A percentile compares a stretch with the other conserved stretches of the same genome.
Evolutionary conservation across 108 stramenopile genomes (phyloP).

Genomic region (Parietichytrium sp.): DNA sequence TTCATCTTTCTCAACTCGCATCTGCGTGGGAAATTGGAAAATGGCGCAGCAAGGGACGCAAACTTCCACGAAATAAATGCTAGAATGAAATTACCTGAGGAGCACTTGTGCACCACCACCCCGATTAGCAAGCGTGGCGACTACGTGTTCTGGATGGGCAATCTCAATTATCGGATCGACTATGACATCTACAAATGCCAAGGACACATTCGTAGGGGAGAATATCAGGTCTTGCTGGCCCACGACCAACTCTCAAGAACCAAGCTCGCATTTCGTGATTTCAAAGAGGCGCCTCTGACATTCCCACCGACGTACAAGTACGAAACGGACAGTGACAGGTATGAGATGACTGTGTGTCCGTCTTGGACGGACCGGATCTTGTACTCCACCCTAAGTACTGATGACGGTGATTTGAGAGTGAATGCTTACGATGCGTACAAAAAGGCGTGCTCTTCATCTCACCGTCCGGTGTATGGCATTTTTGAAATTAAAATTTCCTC

Average conservation of each 20-base stretch:
- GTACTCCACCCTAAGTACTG: no score
- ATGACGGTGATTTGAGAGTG: no score
- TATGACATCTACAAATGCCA: not conserved
- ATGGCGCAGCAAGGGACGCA: not conserved
- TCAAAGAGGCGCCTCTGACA: not conserved
- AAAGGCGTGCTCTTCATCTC: not conserved
- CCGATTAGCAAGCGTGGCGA: slow-evolving; percentile 9
- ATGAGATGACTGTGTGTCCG: not conserved
- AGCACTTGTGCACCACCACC: not conserved
- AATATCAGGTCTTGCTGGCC: not conserved
- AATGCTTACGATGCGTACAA: not conserved
- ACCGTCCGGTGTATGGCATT: not conserved
- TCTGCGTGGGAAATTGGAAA: not conserved
- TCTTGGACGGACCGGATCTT: not conserved
- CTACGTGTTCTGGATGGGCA: slow-evolving; percentile 46
- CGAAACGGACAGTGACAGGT: not conserved
- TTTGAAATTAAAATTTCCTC: not conserved
- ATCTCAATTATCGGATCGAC: slow-evolving; percentile 50
- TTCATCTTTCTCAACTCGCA: not conserved
- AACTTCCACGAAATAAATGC: slow-evolving; percentile 4
- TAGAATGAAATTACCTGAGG: not conserved
- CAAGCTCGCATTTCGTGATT: not conserved
- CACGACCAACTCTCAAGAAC: not conserved
- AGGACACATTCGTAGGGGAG: not conserved
- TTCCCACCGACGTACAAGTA: not conserved